Conservation (phyloP, 148 eudicot genomes). For the Chenopodium suecicum region DNA sequence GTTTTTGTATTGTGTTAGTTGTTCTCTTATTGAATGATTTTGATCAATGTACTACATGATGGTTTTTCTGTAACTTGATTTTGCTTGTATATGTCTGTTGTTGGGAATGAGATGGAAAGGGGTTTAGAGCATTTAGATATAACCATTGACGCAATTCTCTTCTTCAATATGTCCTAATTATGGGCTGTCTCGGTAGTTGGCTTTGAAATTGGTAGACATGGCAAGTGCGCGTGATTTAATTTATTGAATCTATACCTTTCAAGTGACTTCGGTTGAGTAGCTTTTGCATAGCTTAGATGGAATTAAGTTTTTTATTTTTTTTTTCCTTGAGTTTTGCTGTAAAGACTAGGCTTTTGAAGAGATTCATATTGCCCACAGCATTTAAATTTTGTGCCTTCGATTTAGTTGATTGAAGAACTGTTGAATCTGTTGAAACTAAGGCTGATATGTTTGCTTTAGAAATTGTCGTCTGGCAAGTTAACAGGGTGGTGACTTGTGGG, state of each 20-base stretch:
- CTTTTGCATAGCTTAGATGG: neutral
- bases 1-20: no score
- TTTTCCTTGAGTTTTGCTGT: neutral
- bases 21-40: no score
- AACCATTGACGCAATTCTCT: neutral
- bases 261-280: conserved; percentile 4
- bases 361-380: neutral
- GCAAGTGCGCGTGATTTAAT: neutral
- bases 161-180: no score
- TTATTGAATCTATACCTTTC: neutral
- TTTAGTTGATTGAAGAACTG: neutral
- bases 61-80: neutral
- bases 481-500: neutral
- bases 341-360: neutral
- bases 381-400: neutral
- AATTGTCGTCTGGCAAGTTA: no score
- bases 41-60: neutral
- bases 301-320: neutral
- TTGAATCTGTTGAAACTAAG: neutral
- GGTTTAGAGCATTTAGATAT: neutral
- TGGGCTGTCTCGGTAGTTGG: neutral
- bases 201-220: conserved; percentile 8
- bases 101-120: neutral
- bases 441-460: neutral
- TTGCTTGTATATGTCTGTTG: neutral